Base-by-base conservation (phyloP, 352 stramenopile genomes). In the Phytophthora brassicae region DNA sequence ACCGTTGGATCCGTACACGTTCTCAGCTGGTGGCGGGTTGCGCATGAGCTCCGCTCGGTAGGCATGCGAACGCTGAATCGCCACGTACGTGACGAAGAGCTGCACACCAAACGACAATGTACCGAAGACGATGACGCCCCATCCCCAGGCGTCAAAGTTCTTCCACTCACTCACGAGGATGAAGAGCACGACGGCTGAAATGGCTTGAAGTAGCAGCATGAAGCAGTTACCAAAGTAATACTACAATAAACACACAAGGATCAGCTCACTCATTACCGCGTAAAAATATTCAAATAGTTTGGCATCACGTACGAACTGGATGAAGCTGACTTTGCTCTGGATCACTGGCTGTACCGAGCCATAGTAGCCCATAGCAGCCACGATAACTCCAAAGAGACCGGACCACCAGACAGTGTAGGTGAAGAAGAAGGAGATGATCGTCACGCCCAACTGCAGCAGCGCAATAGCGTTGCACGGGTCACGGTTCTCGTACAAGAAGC, bases 161-260 rank as follows among this genome's bases (percentile, higher is more conserved):
- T 87, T 75, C 84, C 84, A 94, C 64, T 90, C 79, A 51, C 75
- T 84, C 29, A 94, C 82, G 13, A 92, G 66, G 26, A 94, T 74
- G 31, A 92, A 74, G 31, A 94, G 67, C 56, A 90, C 72, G 14
- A 92, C 72, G 1, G 81, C 79, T 41, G 84, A 94, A 46, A 90
- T 79, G 44, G 70, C 69, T 50, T 94, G 79, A 12, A 94, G 69
- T 43, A 89, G 44, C 39, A 93, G 64, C 77, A 93, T 91, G 75
- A 93, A 92, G 72, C 83, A 93, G 57, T 93, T 93, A 54, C 84
- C 83, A 48, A 91, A 93, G 70, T 92, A 93, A 60, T 93, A 93
- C 84, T 92, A 70, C 14, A 13, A 44, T 14, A 31, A 49, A 39
- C 33, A 24, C 17, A 39, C 33, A 31, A 31, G 8, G 26, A 36